These are phyloP conservation scores for Bruguiera gymnorhiza DNA, from an alignment of 345 rosid species.

Conservation along the genomic window DNA sequence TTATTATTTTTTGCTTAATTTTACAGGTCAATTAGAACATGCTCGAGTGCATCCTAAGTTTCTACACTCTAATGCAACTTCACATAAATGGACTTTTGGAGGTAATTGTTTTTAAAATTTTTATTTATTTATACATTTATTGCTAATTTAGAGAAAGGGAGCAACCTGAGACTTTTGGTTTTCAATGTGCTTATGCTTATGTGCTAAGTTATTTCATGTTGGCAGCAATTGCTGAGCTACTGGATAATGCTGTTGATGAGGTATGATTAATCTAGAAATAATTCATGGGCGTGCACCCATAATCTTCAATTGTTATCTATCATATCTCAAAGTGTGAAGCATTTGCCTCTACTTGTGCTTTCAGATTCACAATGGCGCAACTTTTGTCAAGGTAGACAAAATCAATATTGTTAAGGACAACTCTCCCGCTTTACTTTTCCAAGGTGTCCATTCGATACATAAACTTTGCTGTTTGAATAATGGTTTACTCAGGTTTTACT, in stretches of 20 bases:
- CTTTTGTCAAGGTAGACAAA: conserved; percentile 84
- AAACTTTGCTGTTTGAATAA: background rate
- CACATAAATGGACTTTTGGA: conserved; percentile 99
- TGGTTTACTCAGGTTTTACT: conserved; percentile 1
- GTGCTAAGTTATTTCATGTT: conserved; percentile 4
- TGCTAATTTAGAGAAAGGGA: background rate
- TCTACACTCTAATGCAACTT: conserved; percentile 97
- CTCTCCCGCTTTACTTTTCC: conserved; percentile 80
- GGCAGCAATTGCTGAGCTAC: conserved; percentile 93
- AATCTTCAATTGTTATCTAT: no score
- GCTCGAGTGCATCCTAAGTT: conserved; percentile 95
- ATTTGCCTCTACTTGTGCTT: background rate
- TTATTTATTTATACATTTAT: background rate
- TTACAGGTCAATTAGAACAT: conserved; percentile 66
- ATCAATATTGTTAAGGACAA: conserved; percentile 59
- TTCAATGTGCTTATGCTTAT: background rate
- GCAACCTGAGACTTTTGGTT: background rate
- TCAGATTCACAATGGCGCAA: conserved; percentile 83
- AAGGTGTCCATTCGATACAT: conserved; percentile 39
- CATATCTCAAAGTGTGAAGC: no score
- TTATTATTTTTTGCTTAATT: background rate
- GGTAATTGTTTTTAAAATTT: conserved; percentile 40
- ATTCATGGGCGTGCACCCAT: no score
- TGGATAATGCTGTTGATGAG: conserved; percentile 97
- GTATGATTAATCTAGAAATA: conserved; percentile 28